These are phyloP conservation scores for Bonia amplexicaulis DNA, from an alignment of 176 grass and related monocot species.

Conservation along the genomic window DNA sequence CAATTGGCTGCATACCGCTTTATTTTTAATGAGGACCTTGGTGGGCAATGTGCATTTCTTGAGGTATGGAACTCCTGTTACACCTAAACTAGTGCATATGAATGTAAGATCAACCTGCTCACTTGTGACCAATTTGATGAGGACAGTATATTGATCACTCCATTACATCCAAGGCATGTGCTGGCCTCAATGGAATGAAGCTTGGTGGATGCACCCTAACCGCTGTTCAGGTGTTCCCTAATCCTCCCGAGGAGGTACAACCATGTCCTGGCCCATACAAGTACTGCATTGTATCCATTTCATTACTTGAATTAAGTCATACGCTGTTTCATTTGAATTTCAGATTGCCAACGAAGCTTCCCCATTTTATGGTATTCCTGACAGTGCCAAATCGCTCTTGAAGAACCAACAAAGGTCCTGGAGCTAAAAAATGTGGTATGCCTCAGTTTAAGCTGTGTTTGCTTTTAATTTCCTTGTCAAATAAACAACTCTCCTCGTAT, in stretches of 20 bases:
- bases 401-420: slow-evolving; percentile 67
- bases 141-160: slow-evolving; percentile 75
- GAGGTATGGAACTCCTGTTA: slow-evolving; percentile 56
- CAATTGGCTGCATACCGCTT: slow-evolving; percentile 64
- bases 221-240: slow-evolving; percentile 56
- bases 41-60: slow-evolving; percentile 76
- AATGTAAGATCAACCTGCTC: slow-evolving; percentile 11
- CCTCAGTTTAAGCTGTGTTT: slow-evolving; percentile 2
- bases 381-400: slow-evolving; percentile 58
- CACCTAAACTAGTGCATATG: slow-evolving; percentile 7
- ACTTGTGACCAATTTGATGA: slow-evolving; percentile 32
- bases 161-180: slow-evolving; percentile 79
- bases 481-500: neutral
- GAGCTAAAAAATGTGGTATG: slow-evolving; percentile 87
- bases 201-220: slow-evolving; percentile 70
- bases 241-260: slow-evolving; percentile 48
- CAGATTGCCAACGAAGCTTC: slow-evolving; percentile 42
- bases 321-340: slow-evolving; percentile 16
- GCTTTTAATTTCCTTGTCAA: neutral
- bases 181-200: slow-evolving; percentile 92
- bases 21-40: slow-evolving; percentile 59
- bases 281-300: slow-evolving; percentile 15
- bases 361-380: slow-evolving; percentile 78
- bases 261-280: slow-evolving; percentile 24
- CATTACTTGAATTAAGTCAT: slow-evolving; percentile 22